phyloP scores from a whole-genome alignment of 768 basidiomycete species.

The Lactifluus echinatus region DNA sequence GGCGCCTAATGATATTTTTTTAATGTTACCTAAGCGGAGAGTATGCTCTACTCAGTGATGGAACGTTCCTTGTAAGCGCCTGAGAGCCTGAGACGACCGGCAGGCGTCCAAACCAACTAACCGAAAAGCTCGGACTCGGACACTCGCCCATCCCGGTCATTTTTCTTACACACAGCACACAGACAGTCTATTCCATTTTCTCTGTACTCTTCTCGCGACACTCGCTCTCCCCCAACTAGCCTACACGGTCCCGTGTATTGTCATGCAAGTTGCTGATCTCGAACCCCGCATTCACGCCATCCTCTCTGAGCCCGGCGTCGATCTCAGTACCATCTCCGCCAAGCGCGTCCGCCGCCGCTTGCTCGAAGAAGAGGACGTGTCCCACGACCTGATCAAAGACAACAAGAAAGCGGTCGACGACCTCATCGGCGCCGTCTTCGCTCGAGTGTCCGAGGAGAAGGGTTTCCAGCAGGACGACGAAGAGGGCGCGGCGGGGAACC shows the following conservation, averaged over 20 bases:
- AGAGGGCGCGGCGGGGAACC: slow-evolving; percentile 8
- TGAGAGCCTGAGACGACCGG: not conserved
- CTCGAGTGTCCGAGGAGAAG: slow-evolving; percentile 37
- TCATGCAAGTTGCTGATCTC: slow-evolving; percentile 35
- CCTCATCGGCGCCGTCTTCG: slow-evolving; percentile 59
- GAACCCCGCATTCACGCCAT: slow-evolving; percentile 58
- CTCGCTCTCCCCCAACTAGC: not conserved
- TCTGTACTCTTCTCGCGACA: not conserved
- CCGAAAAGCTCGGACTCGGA: not conserved
- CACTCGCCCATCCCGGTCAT: not conserved
- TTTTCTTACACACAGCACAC: not conserved
- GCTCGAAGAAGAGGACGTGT: slow-evolving; percentile 44
- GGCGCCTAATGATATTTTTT: too few species aligned
- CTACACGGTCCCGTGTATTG: not conserved
- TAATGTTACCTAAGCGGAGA: too few species aligned
- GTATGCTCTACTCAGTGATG: too few species aligned
- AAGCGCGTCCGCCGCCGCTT: slow-evolving; percentile 81
- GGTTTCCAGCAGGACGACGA: slow-evolving; percentile 21
- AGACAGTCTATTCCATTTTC: not conserved
- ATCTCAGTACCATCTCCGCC: slow-evolving; percentile 74
- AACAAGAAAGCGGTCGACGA: slow-evolving; percentile 61
- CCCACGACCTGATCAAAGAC: slow-evolving; percentile 52
- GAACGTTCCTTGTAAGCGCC: not conserved
- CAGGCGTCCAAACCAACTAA: not conserved
- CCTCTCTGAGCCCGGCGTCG: slow-evolving; percentile 66